These are phyloP conservation scores for Acarospora socialis DNA, from an alignment of 2,329 filamentous ascomycete genomes.

Conservation along the genomic window DNA sequence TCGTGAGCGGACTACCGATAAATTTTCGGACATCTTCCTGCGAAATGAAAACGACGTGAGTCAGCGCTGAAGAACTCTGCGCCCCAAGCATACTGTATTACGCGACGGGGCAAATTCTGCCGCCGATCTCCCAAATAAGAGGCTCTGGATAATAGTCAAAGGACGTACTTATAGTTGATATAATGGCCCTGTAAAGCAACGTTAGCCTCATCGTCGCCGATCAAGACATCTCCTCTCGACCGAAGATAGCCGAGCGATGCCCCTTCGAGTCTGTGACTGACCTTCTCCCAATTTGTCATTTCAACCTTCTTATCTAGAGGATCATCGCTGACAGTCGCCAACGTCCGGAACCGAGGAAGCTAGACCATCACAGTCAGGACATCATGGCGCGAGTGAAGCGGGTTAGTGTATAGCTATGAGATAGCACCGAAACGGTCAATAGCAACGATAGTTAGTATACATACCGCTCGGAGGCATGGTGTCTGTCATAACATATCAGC, in stretches of 20 bases:
- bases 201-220: conserved; percentile 16
- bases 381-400: no score
- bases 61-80: conserved; percentile 1
- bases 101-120: neutral
- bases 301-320: conserved; percentile 89
- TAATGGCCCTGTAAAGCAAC: conserved; percentile 51
- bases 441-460: no score
- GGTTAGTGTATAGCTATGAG: no score
- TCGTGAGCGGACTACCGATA: conserved; percentile 73
- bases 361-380: no score
- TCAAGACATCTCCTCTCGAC: conserved; percentile 12
- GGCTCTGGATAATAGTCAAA: conserved; percentile 3
- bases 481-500: no score
- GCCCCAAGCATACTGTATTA: neutral
- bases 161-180: conserved; percentile 79
- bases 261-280: no score
- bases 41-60: conserved; percentile 16
- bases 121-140: neutral
- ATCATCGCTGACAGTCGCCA: conserved; percentile 77
- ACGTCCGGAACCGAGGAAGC: conserved; percentile 49
- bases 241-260: no score
- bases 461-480: no score
- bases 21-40: conserved; percentile 98
- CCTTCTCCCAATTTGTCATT: conserved; percentile 92
- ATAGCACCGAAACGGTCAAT: no score